Percentiles rank a stretch among this genome's conserved stretches.
Conservation (phyloP, 345 rosid genomes). For the Pistacia integerrima region DNA sequence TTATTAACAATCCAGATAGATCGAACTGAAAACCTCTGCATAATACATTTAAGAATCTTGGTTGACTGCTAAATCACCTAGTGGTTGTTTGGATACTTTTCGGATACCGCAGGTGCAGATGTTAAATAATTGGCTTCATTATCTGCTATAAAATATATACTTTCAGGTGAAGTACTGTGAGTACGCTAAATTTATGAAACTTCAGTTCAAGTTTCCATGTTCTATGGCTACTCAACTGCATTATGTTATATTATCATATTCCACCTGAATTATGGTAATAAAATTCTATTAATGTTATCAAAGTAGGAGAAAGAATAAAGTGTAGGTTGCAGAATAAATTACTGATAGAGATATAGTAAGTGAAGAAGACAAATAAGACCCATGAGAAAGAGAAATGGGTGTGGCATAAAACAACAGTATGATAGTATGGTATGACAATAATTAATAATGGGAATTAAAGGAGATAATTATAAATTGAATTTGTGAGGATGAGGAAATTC, state of each 20-base stretch:
- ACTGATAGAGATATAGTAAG: background rate
- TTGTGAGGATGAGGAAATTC: slow-evolving; percentile 18
- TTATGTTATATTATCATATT: background rate
- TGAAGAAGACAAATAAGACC: slow-evolving; percentile 23
- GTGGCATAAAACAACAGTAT: background rate
- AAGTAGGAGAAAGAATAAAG: background rate
- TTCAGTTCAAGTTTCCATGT: background rate
- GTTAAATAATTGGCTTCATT: background rate
- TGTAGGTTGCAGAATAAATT: background rate
- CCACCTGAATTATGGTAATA: background rate
- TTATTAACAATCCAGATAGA: too few species aligned
- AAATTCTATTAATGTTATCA: too few species aligned
- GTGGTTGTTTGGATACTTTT: background rate
- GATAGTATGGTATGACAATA: background rate
- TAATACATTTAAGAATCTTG: too few species aligned
- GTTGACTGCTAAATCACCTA: too few species aligned
- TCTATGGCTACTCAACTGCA: background rate
- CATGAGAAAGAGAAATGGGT: slow-evolving; percentile 5
- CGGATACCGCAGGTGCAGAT: background rate
- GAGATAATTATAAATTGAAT: slow-evolving; percentile 6
- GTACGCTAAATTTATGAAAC: background rate
- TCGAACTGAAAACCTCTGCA: too few species aligned
- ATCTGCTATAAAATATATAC: background rate
- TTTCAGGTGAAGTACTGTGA: slow-evolving; percentile 14
- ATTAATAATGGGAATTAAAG: background rate